These are phyloP conservation scores for Aspergillus texensis DNA, from an alignment of 2,329 filamentous ascomycete genomes.

Conservation along the genomic window DNA sequence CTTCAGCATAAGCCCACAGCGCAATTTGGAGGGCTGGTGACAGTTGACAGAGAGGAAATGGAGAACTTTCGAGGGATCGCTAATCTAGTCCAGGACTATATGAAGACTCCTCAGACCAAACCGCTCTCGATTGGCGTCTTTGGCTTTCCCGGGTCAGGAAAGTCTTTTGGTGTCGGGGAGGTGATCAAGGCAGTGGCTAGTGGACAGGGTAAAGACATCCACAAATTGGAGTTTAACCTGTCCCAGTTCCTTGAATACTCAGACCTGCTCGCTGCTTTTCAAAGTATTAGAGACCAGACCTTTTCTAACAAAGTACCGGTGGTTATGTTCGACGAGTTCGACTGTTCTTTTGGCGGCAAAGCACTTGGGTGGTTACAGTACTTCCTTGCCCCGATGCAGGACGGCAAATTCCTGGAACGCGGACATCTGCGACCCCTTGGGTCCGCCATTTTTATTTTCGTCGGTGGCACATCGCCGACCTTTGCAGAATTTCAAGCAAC, in stretches of 20 bases:
- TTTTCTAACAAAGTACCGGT: neutral
- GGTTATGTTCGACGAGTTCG: neutral
- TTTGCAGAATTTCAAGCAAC: neutral
- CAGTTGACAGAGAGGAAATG: too few relatives aligned
- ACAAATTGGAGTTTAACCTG: neutral
- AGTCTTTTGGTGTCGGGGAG: slow-evolving; percentile 3
- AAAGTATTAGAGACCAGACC: neutral
- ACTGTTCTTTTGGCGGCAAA: neutral
- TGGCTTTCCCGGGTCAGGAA: slow-evolving; percentile 4
- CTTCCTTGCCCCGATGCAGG: neutral
- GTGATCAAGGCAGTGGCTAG: neutral
- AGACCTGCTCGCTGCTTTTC: slow-evolving; percentile 1
- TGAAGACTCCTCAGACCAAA: neutral
- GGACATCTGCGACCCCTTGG: neutral
- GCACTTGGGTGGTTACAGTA: neutral
- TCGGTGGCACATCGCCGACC: neutral
- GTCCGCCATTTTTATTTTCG: neutral
- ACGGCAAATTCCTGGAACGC: neutral
- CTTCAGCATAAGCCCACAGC: too few relatives aligned
- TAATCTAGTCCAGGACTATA: too few relatives aligned
- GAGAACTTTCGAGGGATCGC: too few relatives aligned
- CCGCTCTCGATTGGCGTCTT: slow-evolving; percentile 9
- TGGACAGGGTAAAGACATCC: neutral
- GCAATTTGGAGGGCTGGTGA: too few relatives aligned
- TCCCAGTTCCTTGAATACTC: slow-evolving; percentile 6